Evolutionary conservation across 2,329 filamentous ascomycete species (phyloP).

Genomic region (Aspergillus candidus): DNA sequence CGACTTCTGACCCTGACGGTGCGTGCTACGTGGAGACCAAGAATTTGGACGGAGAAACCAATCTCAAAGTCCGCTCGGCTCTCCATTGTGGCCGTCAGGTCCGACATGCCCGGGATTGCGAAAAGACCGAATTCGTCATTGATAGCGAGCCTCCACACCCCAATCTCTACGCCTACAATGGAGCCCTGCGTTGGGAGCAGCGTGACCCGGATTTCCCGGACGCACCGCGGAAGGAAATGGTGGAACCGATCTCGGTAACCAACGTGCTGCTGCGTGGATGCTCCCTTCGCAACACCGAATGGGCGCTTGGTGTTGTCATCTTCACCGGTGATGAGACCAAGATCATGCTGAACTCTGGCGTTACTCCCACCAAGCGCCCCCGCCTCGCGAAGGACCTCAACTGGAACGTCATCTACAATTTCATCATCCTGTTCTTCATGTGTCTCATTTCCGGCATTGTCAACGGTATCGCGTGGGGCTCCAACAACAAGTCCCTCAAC

Average conservation of each 20-base stretch:
- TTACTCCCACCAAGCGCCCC: conserved; percentile 89
- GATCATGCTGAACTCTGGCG: conserved; percentile 97
- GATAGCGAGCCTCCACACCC: conserved; percentile 88
- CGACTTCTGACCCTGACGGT: conserved; percentile 88
- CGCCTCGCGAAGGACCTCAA: conserved; percentile 90
- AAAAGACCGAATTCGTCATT: conserved; percentile 77
- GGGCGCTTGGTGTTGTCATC: conserved; percentile 84
- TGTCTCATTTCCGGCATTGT: conserved; percentile 80
- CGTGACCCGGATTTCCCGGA: conserved; percentile 57
- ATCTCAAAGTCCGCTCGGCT: conserved; percentile 88
- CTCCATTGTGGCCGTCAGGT: conserved; percentile 77
- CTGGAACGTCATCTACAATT: conserved; percentile 97
- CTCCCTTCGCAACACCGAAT: conserved; percentile 91
- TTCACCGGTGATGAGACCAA: conserved; percentile 97
- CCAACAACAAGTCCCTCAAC: conserved; percentile 64
- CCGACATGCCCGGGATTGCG: conserved; percentile 86
- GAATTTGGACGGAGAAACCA: conserved; percentile 95
- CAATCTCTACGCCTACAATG: conserved; percentile 93
- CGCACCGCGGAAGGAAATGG: conserved; percentile 66
- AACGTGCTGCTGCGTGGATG: conserved; percentile 91
- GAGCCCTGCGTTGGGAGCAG: conserved; percentile 81
- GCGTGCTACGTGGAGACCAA: conserved; percentile 98
- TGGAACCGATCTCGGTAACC: conserved; percentile 89
- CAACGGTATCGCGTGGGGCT: conserved; percentile 75
- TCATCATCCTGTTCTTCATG: conserved; percentile 80